These are phyloP conservation scores for Arthroderma sp. DNA, from an alignment of 2,329 filamentous ascomycete genomes.

Conservation along the genomic window DNA sequence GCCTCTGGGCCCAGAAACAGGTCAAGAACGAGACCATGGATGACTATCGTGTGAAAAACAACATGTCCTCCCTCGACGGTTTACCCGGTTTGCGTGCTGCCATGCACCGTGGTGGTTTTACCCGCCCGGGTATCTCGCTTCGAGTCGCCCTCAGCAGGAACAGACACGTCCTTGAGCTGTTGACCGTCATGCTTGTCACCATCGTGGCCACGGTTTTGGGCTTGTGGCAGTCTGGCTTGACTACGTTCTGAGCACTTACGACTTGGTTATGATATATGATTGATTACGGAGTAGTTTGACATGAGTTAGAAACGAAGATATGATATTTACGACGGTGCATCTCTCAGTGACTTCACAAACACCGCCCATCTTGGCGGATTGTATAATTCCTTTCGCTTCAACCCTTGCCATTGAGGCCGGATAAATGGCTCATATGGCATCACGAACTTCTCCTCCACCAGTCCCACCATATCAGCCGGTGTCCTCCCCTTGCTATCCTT, in stretches of 20 bases:
- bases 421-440: too few species aligned
- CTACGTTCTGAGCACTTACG: conserved; percentile 2
- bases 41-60: conserved; percentile 46
- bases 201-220: conserved; percentile 11
- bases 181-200: conserved; percentile 11
- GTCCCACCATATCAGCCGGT: too few species aligned
- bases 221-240: conserved; percentile 10
- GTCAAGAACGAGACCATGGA: conserved; percentile 38
- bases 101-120: conserved; percentile 38
- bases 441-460: too few species aligned
- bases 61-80: conserved; percentile 45
- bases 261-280: too few species aligned
- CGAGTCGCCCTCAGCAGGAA: conserved; percentile 12
- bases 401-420: too few species aligned
- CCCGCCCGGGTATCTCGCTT: conserved; percentile 32
- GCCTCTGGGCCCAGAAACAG: conserved; percentile 38
- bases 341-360: too few species aligned
- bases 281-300: too few species aligned
- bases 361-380: too few species aligned
- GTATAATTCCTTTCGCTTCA: too few species aligned
- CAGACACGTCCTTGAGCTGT: conserved; percentile 14
- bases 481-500: too few species aligned
- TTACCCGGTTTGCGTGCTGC: conserved; percentile 45
- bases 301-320: too few species aligned
- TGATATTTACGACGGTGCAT: too few species aligned